Base-by-base conservation (phyloP, 345 rosid genomes). In the Limnanthes douglasii region DNA sequence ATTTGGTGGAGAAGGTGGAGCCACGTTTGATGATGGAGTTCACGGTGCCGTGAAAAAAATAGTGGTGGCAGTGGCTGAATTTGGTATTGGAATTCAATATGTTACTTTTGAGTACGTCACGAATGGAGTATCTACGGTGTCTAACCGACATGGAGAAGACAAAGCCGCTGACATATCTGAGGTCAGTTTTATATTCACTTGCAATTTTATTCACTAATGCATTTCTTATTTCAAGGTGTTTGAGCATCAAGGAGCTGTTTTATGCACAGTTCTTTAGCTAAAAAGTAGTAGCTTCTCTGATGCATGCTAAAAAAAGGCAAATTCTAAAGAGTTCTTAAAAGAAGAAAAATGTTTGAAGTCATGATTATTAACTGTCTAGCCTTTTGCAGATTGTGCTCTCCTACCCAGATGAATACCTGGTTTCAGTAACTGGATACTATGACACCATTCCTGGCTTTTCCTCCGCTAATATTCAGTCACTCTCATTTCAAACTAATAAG, bases 1-100 rank as follows among this genome's bases (percentile, higher is more conserved):
- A 10, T 75, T 94, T 92, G 94, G 94, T 51, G 94, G 92, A 50
- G 60, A 68, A 29, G 96, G 81, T 18, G 96, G 94, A 32, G 26
- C 35, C 6, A 32, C 17, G 42, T 80, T 90, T 86, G 81, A 86
- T 21, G 92, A 86, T 29, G 94, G 90, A 21, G 48, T 46, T 21
- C 53, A 72, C 50, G 21, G 58, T 45, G 86, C 90, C 25, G 73
- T 80, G 34, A 69, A 76, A 40, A 75, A 72, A 50, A 77, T 86
- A 51, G 58, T 41, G 7, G 57, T 81, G 11, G n/a, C n/a, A n/a
- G 60, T 40, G 26, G 75, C 64, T 5, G 93, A 67, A 25, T n/a
- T n/a, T n/a, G n/a, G n/a, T n/a, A 65, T 46, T 28, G 78, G 94
- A 57, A 75, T 78, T 7, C 86, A 86, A 41, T 82, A 82, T 1